These are phyloP conservation scores for Lactarius evosmus DNA, from an alignment of 768 basidiomycete species.

Conservation along the genomic window DNA sequence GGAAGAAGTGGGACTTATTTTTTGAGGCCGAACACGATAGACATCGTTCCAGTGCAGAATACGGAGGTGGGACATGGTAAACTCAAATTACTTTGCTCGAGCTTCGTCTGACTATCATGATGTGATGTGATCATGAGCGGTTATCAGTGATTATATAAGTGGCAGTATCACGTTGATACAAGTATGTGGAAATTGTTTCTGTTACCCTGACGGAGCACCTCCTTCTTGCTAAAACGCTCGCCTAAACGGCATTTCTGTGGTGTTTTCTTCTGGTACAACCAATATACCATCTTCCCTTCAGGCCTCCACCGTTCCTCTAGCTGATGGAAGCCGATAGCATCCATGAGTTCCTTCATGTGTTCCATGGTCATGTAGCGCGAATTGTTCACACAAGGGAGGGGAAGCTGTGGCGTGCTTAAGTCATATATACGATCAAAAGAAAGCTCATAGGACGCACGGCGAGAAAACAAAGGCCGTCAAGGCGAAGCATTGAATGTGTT, in stretches of 20 bases:
- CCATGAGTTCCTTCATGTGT: constrained; percentile 57
- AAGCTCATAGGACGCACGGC: constrained; percentile 46
- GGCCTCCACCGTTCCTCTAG: constrained; percentile 58
- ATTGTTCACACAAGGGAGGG: constrained; percentile 79
- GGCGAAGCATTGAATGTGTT: constrained; percentile 53
- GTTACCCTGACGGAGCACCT: constrained; percentile 57
- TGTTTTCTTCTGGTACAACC: constrained; percentile 61
- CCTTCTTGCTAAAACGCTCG: constrained; percentile 50
- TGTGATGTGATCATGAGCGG: neutral
- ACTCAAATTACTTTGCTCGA: neutral
- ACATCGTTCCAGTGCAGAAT: constrained; percentile 80
- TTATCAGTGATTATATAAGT: neutral
- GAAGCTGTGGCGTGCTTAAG: constrained; percentile 52
- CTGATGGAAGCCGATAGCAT: constrained; percentile 58
- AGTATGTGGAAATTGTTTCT: constrained; percentile 79
- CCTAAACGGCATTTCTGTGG: constrained; percentile 23
- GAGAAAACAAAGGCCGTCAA: constrained; percentile 63
- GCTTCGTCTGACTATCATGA: neutral
- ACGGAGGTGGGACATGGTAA: constrained; percentile 39
- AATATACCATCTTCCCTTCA: constrained; percentile 85
- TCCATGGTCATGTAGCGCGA: constrained; percentile 75
- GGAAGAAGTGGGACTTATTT: constrained; percentile 46
- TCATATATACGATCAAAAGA: neutral
- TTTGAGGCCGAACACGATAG: constrained; percentile 79
- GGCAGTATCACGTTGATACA: constrained; percentile 29